These are phyloP conservation scores for Pseudogymnoascus sp. DNA, from an alignment of 2,329 filamentous ascomycete genomes.

Conservation along the genomic window DNA sequence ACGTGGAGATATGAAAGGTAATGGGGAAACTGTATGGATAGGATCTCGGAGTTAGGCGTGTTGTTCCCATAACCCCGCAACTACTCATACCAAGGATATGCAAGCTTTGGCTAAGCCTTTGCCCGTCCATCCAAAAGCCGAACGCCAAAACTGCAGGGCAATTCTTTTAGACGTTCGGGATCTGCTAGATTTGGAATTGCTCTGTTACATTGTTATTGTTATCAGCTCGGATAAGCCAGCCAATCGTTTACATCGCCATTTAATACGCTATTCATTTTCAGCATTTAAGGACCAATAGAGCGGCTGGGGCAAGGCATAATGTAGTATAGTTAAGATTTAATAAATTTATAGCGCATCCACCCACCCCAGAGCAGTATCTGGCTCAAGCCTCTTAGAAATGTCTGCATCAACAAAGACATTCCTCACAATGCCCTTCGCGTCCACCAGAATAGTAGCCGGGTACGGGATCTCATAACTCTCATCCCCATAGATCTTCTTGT, in stretches of 20 bases:
- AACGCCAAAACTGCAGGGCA: background rate
- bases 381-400: constrained; percentile 32
- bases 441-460: constrained; percentile 33
- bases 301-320: too few relatives aligned
- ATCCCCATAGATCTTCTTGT: constrained; percentile 31
- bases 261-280: too few relatives aligned
- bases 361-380: constrained; percentile 30
- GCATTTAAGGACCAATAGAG: too few relatives aligned
- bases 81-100: background rate
- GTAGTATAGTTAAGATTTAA: background rate
- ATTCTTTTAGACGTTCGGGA: background rate
- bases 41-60: background rate
- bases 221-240: too few relatives aligned
- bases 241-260: too few relatives aligned
- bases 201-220: too few relatives aligned
- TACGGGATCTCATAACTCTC: constrained; percentile 32
- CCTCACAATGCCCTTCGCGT: constrained; percentile 29
- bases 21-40: background rate
- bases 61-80: background rate
- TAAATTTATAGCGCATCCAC: constrained; percentile 22
- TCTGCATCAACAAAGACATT: constrained; percentile 33
- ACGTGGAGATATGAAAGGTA: background rate
- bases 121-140: background rate
- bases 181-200: background rate
- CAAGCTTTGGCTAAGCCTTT: background rate